A percentile compares a stretch with the other conserved stretches of the same genome.
phyloP scores from a whole-genome alignment of 495 filamentous ascomycete species.

The Aspergillus cavernicola region DNA sequence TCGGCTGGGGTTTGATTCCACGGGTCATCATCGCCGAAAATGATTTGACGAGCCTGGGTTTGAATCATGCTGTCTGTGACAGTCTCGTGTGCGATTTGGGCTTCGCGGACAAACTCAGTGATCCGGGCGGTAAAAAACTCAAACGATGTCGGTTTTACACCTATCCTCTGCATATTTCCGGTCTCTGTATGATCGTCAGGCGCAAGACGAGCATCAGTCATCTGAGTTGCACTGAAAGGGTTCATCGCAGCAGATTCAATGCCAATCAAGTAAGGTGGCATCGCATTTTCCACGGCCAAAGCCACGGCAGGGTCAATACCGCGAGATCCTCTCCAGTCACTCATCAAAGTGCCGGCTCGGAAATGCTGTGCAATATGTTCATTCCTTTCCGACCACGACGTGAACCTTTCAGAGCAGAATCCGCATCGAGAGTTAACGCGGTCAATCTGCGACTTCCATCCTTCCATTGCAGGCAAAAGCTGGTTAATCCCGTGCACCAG shows the following conservation, averaged over 20 bases:
- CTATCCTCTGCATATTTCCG: too few relatives aligned
- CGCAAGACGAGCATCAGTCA: neutral
- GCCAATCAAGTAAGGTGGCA: conserved; percentile 49
- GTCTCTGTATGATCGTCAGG: too few relatives aligned
- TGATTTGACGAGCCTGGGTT: neutral
- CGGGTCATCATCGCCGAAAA: neutral
- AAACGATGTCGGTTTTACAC: neutral
- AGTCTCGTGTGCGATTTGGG: neutral
- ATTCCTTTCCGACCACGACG: conserved; percentile 55
- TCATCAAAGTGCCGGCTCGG: conserved; percentile 57
- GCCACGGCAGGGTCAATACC: conserved; percentile 60
- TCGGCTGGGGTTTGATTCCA: conserved; percentile 1
- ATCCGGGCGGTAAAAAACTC: neutral
- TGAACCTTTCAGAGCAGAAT: conserved; percentile 58
- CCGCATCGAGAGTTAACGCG: conserved; percentile 61
- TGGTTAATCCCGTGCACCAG: conserved; percentile 60
- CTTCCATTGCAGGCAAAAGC: conserved; percentile 57
- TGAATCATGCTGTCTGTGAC: neutral
- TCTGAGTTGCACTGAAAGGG: conserved; percentile 18
- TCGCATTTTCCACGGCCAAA: conserved; percentile 60
- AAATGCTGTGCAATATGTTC: conserved; percentile 64
- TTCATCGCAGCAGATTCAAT: conserved; percentile 12
- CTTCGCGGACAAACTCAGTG: neutral
- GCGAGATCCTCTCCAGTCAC: conserved; percentile 65
- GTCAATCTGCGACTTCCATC: conserved; percentile 60